Conservation (phyloP, 2,329 filamentous ascomycete species). For the Aspergillus tanneri region DNA sequence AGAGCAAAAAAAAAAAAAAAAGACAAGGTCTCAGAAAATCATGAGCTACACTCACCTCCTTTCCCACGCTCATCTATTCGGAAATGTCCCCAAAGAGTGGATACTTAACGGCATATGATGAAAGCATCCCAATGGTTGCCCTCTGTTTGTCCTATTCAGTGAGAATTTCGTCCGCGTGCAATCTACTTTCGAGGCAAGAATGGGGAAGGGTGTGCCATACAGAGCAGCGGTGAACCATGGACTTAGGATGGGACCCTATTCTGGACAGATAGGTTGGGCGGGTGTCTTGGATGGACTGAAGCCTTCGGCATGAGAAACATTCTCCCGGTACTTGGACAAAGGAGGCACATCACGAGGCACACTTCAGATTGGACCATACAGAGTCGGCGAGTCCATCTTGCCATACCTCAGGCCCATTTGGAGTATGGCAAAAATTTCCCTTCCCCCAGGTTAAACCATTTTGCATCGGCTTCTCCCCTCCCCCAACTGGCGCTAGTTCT, state of each 20-base stretch:
- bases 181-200: slow-evolving; percentile 17
- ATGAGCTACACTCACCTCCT: slow-evolving; percentile 11
- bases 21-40: background rate
- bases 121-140: slow-evolving; percentile 14
- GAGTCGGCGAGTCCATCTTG: slow-evolving; percentile 19
- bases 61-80: slow-evolving; percentile 26
- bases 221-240: slow-evolving; percentile 24
- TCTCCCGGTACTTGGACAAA: slow-evolving; percentile 20
- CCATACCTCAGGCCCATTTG: slow-evolving; percentile 18
- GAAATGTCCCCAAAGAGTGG: slow-evolving; percentile 18
- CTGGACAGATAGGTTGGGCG: slow-evolving; percentile 18
- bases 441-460: slow-evolving; percentile 6
- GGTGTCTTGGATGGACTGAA: slow-evolving; percentile 25
- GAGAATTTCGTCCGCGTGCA: slow-evolving; percentile 10
- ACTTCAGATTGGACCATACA: slow-evolving; percentile 16
- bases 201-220: slow-evolving; percentile 3
- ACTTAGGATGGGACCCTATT: slow-evolving; percentile 13
- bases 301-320: slow-evolving; percentile 18
- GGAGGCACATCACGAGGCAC: slow-evolving; percentile 23
- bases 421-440: slow-evolving; percentile 20
- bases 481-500: slow-evolving; percentile 5
- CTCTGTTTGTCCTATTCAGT: slow-evolving; percentile 21
- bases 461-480: slow-evolving; percentile 13
- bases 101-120: slow-evolving; percentile 22
- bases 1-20: slow-evolving; percentile 11